Evolutionary conservation across 2,329 filamentous ascomycete species (phyloP).

Genomic region (Canariomyces notabilis): DNA sequence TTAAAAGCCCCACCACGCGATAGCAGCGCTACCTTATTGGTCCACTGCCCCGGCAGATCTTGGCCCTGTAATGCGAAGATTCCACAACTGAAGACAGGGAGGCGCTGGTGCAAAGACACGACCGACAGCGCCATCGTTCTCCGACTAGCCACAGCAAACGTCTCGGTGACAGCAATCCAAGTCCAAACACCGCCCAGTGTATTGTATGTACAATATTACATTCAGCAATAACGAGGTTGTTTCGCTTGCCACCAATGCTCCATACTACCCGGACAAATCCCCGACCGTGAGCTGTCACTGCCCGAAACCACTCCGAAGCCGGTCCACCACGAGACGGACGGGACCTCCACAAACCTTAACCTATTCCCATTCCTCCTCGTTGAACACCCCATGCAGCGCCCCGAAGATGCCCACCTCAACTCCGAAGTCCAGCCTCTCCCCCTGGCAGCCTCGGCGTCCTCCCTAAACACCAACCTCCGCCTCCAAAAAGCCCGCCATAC

Average conservation of each 20-base stretch:
- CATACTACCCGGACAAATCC: background rate
- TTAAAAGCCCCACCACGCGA: too few relatives aligned
- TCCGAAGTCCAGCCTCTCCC: slow-evolving; percentile 67
- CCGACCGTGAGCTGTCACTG: background rate
- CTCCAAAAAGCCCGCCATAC: slow-evolving; percentile 53
- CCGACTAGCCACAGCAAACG: too few relatives aligned
- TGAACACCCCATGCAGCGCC: slow-evolving; percentile 58
- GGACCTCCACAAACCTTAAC: background rate
- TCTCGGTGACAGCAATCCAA: too few relatives aligned
- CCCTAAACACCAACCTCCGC: slow-evolving; percentile 43
- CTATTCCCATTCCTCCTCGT: background rate
- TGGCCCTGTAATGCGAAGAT: too few relatives aligned
- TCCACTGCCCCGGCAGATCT: too few relatives aligned
- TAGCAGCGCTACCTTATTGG: too few relatives aligned
- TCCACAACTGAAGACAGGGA: too few relatives aligned
- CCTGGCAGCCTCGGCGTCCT: slow-evolving; percentile 51
- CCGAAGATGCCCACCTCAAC: slow-evolving; percentile 57
- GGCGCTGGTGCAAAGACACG: too few relatives aligned
- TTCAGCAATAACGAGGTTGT: background rate
- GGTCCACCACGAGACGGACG: too few relatives aligned
- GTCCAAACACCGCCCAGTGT: too few relatives aligned
- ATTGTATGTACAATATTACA: too few relatives aligned
- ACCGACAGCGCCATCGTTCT: too few relatives aligned
- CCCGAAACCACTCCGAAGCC: background rate
- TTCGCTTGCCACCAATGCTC: background rate